phyloP scores from a whole-genome alignment of 2,329 filamentous ascomycete species.

The Eutypella sp. region DNA sequence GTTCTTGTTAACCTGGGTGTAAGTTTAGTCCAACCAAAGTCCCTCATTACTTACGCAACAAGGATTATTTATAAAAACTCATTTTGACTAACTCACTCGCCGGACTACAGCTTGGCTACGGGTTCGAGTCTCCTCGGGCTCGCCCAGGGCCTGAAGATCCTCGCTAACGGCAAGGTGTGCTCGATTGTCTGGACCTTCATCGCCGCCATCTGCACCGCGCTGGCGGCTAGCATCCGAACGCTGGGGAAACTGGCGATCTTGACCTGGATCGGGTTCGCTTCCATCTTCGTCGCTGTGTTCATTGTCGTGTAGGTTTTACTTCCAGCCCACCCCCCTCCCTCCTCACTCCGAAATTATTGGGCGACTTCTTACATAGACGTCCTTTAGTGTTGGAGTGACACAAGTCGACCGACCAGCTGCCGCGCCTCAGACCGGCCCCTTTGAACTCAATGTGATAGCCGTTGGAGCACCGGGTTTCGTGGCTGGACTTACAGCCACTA shows the following conservation, averaged over 20 bases:
- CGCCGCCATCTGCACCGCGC: slow-evolving; percentile 17
- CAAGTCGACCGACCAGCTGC: slow-evolving; percentile 15
- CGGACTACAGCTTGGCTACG: slow-evolving; percentile 11
- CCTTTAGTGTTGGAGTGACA: slow-evolving; percentile 18
- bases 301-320: slow-evolving; percentile 25
- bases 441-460: slow-evolving; percentile 14
- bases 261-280: slow-evolving; percentile 4
- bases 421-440: slow-evolving; percentile 17
- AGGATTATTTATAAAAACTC: no score
- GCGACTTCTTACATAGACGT: neutral
- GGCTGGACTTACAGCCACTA: slow-evolving; percentile 16
- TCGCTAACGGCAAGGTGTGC: slow-evolving; percentile 15
- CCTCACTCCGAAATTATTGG: neutral
- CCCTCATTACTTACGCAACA: neutral
- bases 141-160: slow-evolving; percentile 16
- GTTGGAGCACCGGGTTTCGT: slow-evolving; percentile 17
- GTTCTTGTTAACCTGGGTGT: slow-evolving; percentile 21
- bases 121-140: slow-evolving; percentile 19
- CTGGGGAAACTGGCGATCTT: slow-evolving; percentile 10
- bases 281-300: slow-evolving; percentile 13
- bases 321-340: no score
- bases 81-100: neutral
- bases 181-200: slow-evolving; percentile 18
- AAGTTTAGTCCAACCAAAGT: slow-evolving; percentile 5
- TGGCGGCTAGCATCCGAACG: slow-evolving; percentile 11